A percentile compares a stretch with the other conserved stretches of the same genome.
phyloP scores from a whole-genome alignment of 306 rosid genomes.

The Trifolium pratense region DNA sequence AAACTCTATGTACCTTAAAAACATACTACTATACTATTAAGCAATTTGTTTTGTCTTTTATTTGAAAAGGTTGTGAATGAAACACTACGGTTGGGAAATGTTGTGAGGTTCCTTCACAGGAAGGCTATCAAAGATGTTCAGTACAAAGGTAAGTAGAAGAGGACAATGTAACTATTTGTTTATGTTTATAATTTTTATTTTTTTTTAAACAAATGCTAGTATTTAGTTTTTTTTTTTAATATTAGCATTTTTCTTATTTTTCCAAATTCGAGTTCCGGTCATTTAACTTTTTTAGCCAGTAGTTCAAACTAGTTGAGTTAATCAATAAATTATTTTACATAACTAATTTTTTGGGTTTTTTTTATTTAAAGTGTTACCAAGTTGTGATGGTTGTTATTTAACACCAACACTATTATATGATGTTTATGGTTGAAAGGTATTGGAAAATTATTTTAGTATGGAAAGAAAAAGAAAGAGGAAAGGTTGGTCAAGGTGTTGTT shows the following conservation, averaged over 20 bases:
- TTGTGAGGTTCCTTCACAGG: conserved; percentile 90
- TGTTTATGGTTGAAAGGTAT: not conserved
- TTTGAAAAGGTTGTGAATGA: conserved; percentile 78
- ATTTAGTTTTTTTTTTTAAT: too few species aligned
- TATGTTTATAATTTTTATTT: too few species aligned
- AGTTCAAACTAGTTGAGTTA: too few species aligned
- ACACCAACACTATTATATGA: too few species aligned
- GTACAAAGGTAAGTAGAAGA: conserved; percentile 65
- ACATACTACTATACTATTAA: not conserved
- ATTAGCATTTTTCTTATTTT: too few species aligned
- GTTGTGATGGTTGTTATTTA: too few species aligned
- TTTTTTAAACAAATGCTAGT: too few species aligned
- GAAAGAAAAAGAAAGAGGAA: not conserved
- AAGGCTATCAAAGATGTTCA: conserved; percentile 87
- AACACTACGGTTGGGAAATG: conserved; percentile 89
- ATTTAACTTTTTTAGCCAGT: too few species aligned
- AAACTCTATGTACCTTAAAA: not conserved
- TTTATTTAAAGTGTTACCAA: too few species aligned
- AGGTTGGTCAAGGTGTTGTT: conserved; percentile 27
- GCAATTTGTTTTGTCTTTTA: not conserved
- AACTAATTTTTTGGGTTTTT: too few species aligned
- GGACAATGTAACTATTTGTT: not conserved
- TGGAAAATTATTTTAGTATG: not conserved
- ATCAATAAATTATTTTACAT: too few species aligned
- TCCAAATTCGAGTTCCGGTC: too few species aligned